Evolutionary conservation across 2,329 filamentous ascomycete species (phyloP), one percentile per base, ranked within the genome.

Genomic region (Thielaviopsis musarum): DNA sequence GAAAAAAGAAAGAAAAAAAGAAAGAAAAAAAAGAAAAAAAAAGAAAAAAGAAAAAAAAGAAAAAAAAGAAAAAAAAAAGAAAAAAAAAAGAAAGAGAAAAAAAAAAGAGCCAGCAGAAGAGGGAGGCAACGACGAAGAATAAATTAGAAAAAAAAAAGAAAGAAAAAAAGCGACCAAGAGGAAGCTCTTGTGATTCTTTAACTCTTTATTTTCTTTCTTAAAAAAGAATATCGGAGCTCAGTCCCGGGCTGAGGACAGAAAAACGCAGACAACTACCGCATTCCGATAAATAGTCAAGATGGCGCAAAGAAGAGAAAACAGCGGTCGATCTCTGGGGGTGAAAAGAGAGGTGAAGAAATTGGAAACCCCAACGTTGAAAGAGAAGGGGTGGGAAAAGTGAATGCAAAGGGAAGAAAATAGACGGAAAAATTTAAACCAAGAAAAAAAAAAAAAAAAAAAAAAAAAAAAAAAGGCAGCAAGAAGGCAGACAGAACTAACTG

Each of bases 21-120:
- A n/a, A n/a, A n/a, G n/a, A n/a, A n/a, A n/a, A n/a, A n/a, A n/a
- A n/a, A n/a, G n/a, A n/a, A n/a, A n/a, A n/a, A n/a, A n/a, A n/a
- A n/a, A n/a, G n/a, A n/a, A n/a, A n/a, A n/a, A n/a, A 26, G 61
- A 61, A 63, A 60, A 58, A 56, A 61, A 57, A 62, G 53, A 56
- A 52, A 49, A 55, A 34, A 41, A 58, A 57, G n/a, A n/a, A n/a
- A n/a, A n/a, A n/a, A n/a, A n/a, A n/a, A n/a, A n/a, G n/a, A n/a
- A n/a, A n/a, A n/a, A n/a, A n/a, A n/a, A n/a, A n/a, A n/a, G n/a
- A n/a, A n/a, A n/a, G n/a, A n/a, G n/a, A n/a, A n/a, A n/a, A n/a
- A n/a, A n/a, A n/a, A n/a, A n/a, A n/a, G n/a, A n/a, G n/a, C n/a
- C n/a, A n/a, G n/a, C n/a, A n/a, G n/a, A n/a, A n/a, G n/a, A n/a